A percentile compares a stretch with the other conserved stretches of the same genome.
phyloP scores from a whole-genome alignment of 2,329 filamentous ascomycete species.

The Leptographium wingfieldii region DNA sequence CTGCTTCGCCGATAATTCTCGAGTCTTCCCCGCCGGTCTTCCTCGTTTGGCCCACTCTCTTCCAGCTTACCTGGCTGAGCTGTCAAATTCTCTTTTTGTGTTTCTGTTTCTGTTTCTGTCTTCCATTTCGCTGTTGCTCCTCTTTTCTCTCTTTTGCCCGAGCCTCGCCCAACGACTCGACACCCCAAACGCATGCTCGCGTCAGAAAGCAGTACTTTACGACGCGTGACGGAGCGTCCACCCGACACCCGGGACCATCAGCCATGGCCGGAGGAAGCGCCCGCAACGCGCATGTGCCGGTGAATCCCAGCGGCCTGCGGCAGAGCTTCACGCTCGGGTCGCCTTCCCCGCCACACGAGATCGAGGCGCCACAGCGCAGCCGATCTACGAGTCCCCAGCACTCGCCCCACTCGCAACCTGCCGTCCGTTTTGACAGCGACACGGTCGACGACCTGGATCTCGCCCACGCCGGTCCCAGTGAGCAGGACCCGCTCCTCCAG shows the following conservation, averaged over 20 bases:
- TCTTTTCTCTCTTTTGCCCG: not conserved
- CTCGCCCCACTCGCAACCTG: slow-evolving; percentile 8
- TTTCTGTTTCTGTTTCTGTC: too few relatives aligned
- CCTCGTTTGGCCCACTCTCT: not conserved
- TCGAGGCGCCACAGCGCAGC: not conserved
- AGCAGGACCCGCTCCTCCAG: slow-evolving; percentile 8
- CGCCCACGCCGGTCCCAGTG: slow-evolving; percentile 13
- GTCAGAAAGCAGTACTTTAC: too few relatives aligned
- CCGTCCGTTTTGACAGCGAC: slow-evolving; percentile 8
- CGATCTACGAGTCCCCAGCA: slow-evolving; percentile 4
- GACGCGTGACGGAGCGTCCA: not conserved
- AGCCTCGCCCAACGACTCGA: not conserved
- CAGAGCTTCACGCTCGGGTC: slow-evolving; percentile 25
- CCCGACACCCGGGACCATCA: too few relatives aligned
- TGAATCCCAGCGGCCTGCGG: slow-evolving; percentile 32
- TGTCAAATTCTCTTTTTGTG: not conserved
- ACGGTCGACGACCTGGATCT: slow-evolving; percentile 9
- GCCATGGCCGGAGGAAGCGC: not conserved
- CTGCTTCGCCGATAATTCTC: not conserved
- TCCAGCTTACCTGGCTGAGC: not conserved
- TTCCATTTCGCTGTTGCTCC: not conserved
- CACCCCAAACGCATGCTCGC: not conserved
- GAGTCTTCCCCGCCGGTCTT: not conserved
- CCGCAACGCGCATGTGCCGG: slow-evolving; percentile 22
- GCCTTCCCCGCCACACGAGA: not conserved